phyloP scores from a whole-genome alignment of 202 grass and related monocot genomes.

The Dendrocalamus latiflorus region DNA sequence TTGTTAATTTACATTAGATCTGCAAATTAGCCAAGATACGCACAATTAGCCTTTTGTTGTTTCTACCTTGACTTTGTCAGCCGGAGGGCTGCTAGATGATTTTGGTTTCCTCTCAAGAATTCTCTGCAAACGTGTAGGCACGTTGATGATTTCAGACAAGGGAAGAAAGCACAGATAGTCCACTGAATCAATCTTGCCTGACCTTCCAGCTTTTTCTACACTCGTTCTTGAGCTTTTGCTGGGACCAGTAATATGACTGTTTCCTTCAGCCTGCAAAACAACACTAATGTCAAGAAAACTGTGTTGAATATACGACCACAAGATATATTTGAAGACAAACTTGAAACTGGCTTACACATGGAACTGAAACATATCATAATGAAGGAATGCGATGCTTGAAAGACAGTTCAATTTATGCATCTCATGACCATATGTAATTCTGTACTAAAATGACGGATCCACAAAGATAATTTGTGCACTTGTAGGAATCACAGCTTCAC shows the following conservation, averaged over 20 bases:
- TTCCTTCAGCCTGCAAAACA: conserved; percentile 37
- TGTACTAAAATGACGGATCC: neutral
- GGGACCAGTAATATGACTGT: neutral
- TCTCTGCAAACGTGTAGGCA: conserved; percentile 24
- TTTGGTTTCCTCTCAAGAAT: conserved; percentile 35
- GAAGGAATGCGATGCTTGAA: neutral
- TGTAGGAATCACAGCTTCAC: neutral
- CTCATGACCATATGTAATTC: neutral
- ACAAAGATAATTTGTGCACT: neutral
- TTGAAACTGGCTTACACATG: neutral
- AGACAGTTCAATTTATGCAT: neutral
- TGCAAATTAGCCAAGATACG: conserved; percentile 4
- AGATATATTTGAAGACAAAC: neutral
- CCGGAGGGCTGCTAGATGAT: conserved; percentile 16
- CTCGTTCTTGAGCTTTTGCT: conserved; percentile 29
- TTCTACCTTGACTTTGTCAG: conserved; percentile 26
- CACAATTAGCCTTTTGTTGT: neutral
- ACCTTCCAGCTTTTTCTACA: conserved; percentile 32
- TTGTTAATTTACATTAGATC: neutral
- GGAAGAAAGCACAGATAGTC: conserved; percentile 38
- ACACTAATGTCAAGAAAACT: neutral
- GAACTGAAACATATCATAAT: neutral
- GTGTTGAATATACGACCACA: neutral
- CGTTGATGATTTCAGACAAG: conserved; percentile 39
- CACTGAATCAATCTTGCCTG: conserved; percentile 42